phyloP scores from a whole-genome alignment of 2,329 filamentous ascomycete genomes.

The Scedosporium dehoogii region DNA sequence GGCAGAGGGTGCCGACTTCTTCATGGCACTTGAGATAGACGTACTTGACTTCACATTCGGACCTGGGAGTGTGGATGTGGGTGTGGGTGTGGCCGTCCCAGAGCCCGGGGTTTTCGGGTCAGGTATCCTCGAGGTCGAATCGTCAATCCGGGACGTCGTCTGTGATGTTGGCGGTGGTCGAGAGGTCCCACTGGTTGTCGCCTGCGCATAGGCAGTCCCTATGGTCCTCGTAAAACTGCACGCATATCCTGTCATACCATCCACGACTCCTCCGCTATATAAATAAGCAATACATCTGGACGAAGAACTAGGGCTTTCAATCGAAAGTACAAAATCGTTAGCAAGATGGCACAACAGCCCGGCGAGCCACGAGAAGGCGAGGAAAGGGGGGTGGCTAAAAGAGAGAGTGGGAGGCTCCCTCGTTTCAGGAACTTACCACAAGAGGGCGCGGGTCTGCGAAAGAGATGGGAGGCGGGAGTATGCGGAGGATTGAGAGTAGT shows the following conservation, averaged over 20 bases:
- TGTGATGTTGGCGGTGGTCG: not conserved
- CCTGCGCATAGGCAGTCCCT: not conserved
- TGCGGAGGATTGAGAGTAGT: not conserved
- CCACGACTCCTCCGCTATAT: not conserved
- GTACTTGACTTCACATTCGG: too few species aligned
- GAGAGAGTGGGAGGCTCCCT: not conserved
- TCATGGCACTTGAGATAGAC: too few species aligned
- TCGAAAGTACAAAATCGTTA: not conserved
- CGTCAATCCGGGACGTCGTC: too few species aligned
- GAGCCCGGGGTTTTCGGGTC: too few species aligned
- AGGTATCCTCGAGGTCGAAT: too few species aligned
- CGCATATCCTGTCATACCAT: not conserved
- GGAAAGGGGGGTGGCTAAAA: not conserved
- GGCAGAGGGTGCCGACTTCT: not conserved
- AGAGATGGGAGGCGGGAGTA: not conserved
- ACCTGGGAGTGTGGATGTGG: too few species aligned
- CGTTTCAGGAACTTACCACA: not conserved
- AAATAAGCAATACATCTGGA: not conserved
- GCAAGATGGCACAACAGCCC: not conserved
- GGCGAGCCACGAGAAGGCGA: not conserved
- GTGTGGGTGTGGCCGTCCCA: too few species aligned
- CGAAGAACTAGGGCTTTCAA: not conserved
- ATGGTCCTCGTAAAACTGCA: not conserved
- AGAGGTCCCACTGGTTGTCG: not conserved
- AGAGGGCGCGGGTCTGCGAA: not conserved